Base-by-base conservation (phyloP, 1,139 yeast genomes). In the Fermentozyma sake region DNA sequence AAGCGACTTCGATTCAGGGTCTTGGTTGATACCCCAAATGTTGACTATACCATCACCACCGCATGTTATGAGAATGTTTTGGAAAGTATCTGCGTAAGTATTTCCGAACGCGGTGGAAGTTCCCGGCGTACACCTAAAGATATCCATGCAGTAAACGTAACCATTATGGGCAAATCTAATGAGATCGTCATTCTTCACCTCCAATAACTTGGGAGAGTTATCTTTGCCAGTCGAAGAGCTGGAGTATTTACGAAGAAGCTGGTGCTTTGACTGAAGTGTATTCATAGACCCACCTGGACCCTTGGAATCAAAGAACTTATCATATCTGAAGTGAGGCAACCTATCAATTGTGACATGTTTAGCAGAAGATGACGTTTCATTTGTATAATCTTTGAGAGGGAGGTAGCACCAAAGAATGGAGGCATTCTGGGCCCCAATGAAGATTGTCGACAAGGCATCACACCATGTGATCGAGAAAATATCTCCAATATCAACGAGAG, bases 371-470 rank as follows among this genome's bases (percentile, higher is more conserved):
- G 15, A 16, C 18, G 18, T 16, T n/a, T n/a, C n/a, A n/a, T n/a
- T n/a, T n/a, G n/a, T n/a, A n/a, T n/a, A n/a, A 10, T 14, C 15
- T 9, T 18, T 23, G 20, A 41, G 31, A 5, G 44, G 38, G 14
- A 74, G 49, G 19, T 55, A 58, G 37, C 85, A 76, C 79, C 85
- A 89, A 21, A 85, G 72, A 13, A 91, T 72, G 1, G 91, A 74
- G 1, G 97, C 96, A 50, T 89, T 89, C 52, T 91, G 97, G 7
- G 95, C 80, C 1, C 98, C 98, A 41, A 86, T 73, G 39, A 79
- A 85, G 7, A 91, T 60, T 0, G 86, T 74, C 26, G 76, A 70
- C 9, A 72, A 52, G 2, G 58, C 42, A 12, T 75, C 75, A 16
- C 80, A 70, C 77, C 93, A 86, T 4, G 78, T 72, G 18, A 91